Percentiles rank a stretch among this genome's conserved stretches.
Evolutionary conservation across 1,284 basidiomycete species (phyloP).

Genomic region (Xerocomus amazonicus): DNA sequence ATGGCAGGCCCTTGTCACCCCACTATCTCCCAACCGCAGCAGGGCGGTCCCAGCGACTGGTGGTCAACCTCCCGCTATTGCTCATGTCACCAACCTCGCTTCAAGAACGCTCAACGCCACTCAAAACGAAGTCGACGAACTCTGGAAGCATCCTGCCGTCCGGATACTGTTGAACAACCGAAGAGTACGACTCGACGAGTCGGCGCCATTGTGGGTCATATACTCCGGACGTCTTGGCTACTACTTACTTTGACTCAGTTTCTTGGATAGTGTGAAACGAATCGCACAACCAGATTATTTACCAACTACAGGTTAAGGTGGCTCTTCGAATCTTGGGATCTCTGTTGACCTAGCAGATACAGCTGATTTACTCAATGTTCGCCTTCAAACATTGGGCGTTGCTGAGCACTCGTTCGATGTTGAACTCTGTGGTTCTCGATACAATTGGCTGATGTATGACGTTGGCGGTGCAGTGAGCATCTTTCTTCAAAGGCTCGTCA

Average conservation of each 20-base stretch:
- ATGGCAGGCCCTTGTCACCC: constrained; percentile 60
- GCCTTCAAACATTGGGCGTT: constrained; percentile 73
- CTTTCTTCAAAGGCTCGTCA: constrained; percentile 2
- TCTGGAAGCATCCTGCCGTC: constrained; percentile 70
- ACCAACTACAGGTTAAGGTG: constrained; percentile 55
- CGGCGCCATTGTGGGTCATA: constrained; percentile 62
- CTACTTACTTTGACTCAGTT: constrained; percentile 42
- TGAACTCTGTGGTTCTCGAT: constrained; percentile 53
- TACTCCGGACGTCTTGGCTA: background rate
- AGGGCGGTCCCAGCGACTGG: constrained; percentile 38
- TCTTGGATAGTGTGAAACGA: constrained; percentile 60
- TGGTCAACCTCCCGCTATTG: constrained; percentile 35
- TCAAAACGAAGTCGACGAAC: constrained; percentile 49
- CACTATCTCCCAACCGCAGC: constrained; percentile 38
- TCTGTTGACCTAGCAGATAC: constrained; percentile 7
- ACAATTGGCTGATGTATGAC: constrained; percentile 75
- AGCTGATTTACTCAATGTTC: constrained; percentile 75
- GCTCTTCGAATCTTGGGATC: background rate
- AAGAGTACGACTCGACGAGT: constrained; percentile 68
- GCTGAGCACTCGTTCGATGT: constrained; percentile 72
- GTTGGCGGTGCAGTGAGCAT: constrained; percentile 71
- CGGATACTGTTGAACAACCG: constrained; percentile 50
- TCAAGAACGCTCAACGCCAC: constrained; percentile 49
- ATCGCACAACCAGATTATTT: constrained; percentile 66
- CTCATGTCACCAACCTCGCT: constrained; percentile 48